A percentile compares a stretch with the other conserved stretches of the same genome.
These are phyloP conservation scores for Lophium mytilinum DNA, from an alignment of 495 filamentous ascomycete genomes.

Conservation along the genomic window DNA sequence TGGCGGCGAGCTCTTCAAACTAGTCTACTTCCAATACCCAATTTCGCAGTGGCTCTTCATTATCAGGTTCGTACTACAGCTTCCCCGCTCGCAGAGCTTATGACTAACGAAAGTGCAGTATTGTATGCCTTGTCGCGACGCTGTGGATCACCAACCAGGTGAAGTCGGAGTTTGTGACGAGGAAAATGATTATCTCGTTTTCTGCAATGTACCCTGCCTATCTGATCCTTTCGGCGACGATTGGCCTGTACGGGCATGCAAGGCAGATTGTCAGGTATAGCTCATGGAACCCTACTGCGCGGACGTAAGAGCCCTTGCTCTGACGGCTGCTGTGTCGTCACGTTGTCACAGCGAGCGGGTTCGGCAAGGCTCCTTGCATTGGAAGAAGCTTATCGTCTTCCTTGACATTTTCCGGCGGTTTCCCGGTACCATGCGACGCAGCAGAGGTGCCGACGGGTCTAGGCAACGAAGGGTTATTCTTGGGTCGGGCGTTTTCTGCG, in stretches of 20 bases:
- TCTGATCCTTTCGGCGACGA: constrained; percentile 28
- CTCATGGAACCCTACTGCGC: constrained; percentile 33
- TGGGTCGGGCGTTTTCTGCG: no score
- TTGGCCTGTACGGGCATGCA: constrained; percentile 34
- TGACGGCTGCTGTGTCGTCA: not conserved
- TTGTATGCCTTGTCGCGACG: constrained; percentile 27
- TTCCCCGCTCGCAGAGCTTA: not conserved
- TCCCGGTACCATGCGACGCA: no score
- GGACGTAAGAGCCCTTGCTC: constrained; percentile 9
- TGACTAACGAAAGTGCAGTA: constrained; percentile 6
- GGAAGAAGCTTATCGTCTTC: not conserved
- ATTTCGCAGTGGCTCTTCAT: constrained; percentile 36
- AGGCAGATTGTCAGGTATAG: constrained; percentile 31
- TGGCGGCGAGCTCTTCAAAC: constrained; percentile 17
- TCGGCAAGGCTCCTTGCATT: not conserved
- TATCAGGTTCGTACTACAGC: constrained; percentile 25
- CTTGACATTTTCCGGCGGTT: no score
- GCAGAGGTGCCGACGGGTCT: no score
- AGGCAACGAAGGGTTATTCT: no score
- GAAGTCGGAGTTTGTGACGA: constrained; percentile 28
- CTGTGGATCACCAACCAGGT: constrained; percentile 30
- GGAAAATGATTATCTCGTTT: constrained; percentile 27
- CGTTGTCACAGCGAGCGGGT: not conserved
- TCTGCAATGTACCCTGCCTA: constrained; percentile 28
- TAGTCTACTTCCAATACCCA: constrained; percentile 34